Base-by-base conservation (phyloP, 805 yeast genomes). In the Metschnikowia lochheadii region DNA sequence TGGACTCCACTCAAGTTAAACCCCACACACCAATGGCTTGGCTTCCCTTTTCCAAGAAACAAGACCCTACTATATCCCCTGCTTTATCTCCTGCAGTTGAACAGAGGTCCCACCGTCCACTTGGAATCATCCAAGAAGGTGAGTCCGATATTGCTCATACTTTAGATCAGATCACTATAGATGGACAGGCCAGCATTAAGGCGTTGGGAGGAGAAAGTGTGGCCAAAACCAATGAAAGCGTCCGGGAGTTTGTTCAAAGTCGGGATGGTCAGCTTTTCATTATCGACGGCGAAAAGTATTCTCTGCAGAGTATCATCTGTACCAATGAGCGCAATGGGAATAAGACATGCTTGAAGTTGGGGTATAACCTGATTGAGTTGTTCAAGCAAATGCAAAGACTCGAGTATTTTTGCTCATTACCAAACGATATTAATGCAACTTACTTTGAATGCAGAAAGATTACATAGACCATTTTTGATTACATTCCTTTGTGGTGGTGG, bases 361-460 rank as follows among this genome's bases (percentile, higher is more conserved):
- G 63, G 33, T 62, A 65, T 36, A 69, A 71, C 45, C 73, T 75
- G 21, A 63, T 77, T 29, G 66, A 72, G 37, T 62, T 78, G 49
- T 78, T 78, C 66, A 75, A 69, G 51, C 70, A 69, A 21, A 77
- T 78, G 81, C 82, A 78, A 51, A 67, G 65, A 20, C 64, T 73
- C 60, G 78, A 75, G 39, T 78, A 75, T 59, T 77, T 76, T 56
- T 78, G 82, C 56, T 75, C 80, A 1, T 67, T 77, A 37, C 79
- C 81, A 5, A 72, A 75, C 40, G 77, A 77, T 36, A 65, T 77
- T 23, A 70, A 69, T 49, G 78, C 79, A 34, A 77, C 81, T 1
- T 77, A 78, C 54, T 77, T 78, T 56, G 82, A 78, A 56, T 78
- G 82, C 64, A 65, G 81, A 53, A 75, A 73, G 54, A 76, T 68